Evolutionary conservation across 192 early-diverging fungal genomes (phyloP).

Genomic region (Backusella sp.): DNA sequence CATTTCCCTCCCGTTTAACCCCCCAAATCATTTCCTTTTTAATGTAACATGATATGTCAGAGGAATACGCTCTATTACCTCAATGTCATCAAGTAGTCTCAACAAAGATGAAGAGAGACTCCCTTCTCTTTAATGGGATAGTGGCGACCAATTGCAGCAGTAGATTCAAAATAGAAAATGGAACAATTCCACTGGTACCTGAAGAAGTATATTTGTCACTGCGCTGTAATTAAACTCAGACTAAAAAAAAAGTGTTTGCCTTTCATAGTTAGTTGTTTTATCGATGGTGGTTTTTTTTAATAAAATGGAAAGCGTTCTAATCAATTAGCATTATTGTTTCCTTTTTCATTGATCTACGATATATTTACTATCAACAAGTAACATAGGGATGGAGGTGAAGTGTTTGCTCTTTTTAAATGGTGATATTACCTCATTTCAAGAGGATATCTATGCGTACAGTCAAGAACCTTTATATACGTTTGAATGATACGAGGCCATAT

Average conservation of each 20-base stretch:
- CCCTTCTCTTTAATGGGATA: too few species aligned
- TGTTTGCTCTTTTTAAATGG: too few species aligned
- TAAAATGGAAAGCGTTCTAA: background rate
- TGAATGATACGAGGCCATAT: background rate
- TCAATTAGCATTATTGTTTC: background rate
- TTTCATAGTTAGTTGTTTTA: background rate
- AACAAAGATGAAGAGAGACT: too few species aligned
- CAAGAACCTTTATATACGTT: background rate
- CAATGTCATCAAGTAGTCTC: too few species aligned
- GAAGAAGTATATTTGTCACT: background rate
- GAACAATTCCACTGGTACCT: background rate
- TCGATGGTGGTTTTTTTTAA: background rate
- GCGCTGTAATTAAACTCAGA: background rate
- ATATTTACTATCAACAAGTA: background rate
- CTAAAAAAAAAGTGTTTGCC: background rate
- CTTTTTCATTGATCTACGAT: background rate
- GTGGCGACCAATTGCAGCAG: background rate
- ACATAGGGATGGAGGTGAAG: too few species aligned
- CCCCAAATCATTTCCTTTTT: too few species aligned
- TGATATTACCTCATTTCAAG: too few species aligned
- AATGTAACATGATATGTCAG: too few species aligned
- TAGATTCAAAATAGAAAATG: background rate
- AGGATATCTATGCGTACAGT: background rate
- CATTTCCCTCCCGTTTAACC: background rate
- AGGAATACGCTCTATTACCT: too few species aligned